phyloP scores from a whole-genome alignment of 192 early-diverging fungal genomes.

The Coemansia erecta region DNA sequence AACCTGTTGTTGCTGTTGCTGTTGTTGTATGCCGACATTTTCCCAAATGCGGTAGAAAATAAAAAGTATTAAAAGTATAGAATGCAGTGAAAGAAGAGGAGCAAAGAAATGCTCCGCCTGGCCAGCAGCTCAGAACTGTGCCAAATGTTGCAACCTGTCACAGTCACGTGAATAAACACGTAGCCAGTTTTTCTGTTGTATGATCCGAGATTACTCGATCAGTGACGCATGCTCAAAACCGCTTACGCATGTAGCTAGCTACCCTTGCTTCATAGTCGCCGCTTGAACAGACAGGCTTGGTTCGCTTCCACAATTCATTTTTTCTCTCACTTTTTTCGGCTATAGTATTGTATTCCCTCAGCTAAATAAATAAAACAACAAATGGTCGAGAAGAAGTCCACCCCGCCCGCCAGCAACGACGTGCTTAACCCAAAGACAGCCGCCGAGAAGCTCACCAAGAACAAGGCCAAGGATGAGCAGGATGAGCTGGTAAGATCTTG shows the following conservation, averaged over 20 bases:
- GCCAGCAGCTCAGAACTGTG: not conserved
- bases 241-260: too few species aligned
- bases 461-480: conserved; percentile 53
- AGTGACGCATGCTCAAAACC: too few species aligned
- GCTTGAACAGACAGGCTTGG: too few species aligned
- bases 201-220: too few species aligned
- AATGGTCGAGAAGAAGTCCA: conserved; percentile 32
- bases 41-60: not conserved
- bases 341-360: conserved; percentile 3
- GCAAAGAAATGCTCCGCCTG: not conserved
- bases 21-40: conserved; percentile 5
- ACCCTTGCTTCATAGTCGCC: too few species aligned
- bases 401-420: conserved; percentile 20
- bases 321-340: not conserved
- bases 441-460: conserved; percentile 48
- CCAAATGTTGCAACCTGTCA: not conserved
- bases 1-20: conserved; percentile 11
- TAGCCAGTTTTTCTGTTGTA: too few species aligned
- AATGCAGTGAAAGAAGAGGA: not conserved
- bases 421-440: conserved; percentile 50
- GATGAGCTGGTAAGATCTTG: conserved; percentile 52
- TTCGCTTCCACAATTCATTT: too few species aligned
- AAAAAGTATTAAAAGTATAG: not conserved
- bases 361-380: conserved; percentile 1
- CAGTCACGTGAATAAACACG: too few species aligned